Conservation (phyloP, 2,329 filamentous ascomycete species). For the Claviceps sp. region DNA sequence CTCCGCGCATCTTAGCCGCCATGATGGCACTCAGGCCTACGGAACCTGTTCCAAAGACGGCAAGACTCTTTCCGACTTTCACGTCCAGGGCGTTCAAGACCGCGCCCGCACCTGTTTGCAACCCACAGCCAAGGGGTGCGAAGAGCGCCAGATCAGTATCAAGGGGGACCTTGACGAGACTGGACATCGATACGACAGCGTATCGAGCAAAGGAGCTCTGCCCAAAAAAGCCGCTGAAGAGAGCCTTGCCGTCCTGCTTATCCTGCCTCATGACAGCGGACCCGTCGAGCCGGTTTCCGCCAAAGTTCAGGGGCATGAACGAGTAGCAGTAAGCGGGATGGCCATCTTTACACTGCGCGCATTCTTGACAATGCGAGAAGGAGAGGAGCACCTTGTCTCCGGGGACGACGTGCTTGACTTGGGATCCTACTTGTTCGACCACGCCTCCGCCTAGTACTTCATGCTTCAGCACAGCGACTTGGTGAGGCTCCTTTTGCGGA, state of each 20-base stretch:
- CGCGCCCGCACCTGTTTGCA: conserved; percentile 22
- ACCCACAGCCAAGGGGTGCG: conserved; percentile 21
- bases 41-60: conserved; percentile 13
- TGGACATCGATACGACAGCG: conserved; percentile 16
- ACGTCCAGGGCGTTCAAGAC: conserved; percentile 19
- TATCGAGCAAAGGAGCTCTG: conserved; percentile 20
- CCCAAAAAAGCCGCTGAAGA: conserved; percentile 18
- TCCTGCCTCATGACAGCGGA: not conserved
- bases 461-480: not conserved
- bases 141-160: conserved; percentile 17
- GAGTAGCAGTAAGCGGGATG: not conserved
- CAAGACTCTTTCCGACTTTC: conserved; percentile 13
- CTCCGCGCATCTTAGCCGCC: not conserved
- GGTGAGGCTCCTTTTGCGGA: not conserved
- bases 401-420: not conserved
- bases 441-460: not conserved
- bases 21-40: not conserved
- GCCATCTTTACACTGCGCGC: not conserved
- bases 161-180: conserved; percentile 15
- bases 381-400: conserved; percentile 1
- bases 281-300: not conserved
- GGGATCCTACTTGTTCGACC: not conserved
- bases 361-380: not conserved
- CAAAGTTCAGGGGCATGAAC: not conserved
- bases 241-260: not conserved